Conservation (phyloP, 345 rosid genomes). For the Atalantia buxifolia region DNA sequence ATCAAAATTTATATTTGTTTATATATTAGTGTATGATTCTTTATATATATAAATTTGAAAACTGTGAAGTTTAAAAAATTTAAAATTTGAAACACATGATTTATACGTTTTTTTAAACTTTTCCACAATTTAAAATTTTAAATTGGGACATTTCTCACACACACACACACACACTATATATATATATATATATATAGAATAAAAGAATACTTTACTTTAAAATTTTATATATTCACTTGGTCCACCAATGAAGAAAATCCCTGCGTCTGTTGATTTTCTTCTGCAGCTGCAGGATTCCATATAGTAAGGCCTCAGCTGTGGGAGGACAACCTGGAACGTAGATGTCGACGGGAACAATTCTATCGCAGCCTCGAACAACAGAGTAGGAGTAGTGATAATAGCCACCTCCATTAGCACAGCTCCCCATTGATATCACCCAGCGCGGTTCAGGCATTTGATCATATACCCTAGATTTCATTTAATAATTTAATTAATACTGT, state of each 20-base stretch:
- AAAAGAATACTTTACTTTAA: too few species aligned
- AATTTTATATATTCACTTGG: constrained; percentile 33
- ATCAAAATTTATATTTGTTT: too few species aligned
- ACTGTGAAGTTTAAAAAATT: fast-evolving
- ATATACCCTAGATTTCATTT: too few species aligned
- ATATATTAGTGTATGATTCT: too few species aligned
- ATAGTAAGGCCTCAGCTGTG: constrained; percentile 90
- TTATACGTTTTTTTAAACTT: too few species aligned
- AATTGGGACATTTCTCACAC: too few species aligned
- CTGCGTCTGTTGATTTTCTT: constrained; percentile 93
- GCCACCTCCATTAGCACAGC: constrained; percentile 97
- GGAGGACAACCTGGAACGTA: constrained; percentile 98
- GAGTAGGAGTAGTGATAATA: constrained; percentile 97
- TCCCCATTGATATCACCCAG: constrained; percentile 98
- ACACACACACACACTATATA: too few species aligned
- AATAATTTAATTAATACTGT: too few species aligned
- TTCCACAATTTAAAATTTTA: too few species aligned
- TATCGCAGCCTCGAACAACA: constrained; percentile 91
- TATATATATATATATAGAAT: too few species aligned
- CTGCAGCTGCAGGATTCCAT: constrained; percentile 92
- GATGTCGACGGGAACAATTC: constrained; percentile 95
- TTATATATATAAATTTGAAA: too few species aligned
- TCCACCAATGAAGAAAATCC: constrained; percentile 96
- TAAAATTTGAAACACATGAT: fast-evolving
- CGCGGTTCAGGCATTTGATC: constrained; percentile 98